Percentiles rank a stretch among this genome's conserved stretches.
These are phyloP conservation scores for Fusarium fujikuroi DNA, from an alignment of 2,329 filamentous ascomycete genomes.

Conservation along the genomic window DNA sequence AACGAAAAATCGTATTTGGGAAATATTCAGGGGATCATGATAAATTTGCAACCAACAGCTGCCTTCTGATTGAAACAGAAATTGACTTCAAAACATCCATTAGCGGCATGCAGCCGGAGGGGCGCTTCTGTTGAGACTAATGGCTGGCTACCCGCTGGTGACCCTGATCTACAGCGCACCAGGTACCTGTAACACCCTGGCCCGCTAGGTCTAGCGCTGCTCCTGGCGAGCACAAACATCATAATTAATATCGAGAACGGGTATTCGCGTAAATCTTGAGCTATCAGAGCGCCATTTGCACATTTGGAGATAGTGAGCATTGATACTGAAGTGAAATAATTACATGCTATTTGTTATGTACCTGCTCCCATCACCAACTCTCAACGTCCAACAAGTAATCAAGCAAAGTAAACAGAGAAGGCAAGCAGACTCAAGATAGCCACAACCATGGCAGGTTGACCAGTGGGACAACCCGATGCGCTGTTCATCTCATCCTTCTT, in stretches of 20 bases:
- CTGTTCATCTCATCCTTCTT: background rate
- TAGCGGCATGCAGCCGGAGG: too few species aligned
- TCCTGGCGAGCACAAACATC: background rate
- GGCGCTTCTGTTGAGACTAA: background rate
- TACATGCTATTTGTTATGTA: background rate
- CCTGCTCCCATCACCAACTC: background rate
- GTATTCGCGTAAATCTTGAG: accelerated
- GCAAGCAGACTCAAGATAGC: background rate
- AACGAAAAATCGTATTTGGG: background rate
- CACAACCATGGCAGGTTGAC: background rate
- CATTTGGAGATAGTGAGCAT: accelerated
- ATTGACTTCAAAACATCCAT: background rate
- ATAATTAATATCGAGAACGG: too few species aligned
- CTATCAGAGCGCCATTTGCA: accelerated
- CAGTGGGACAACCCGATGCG: background rate
- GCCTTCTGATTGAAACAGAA: background rate
- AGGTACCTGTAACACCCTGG: background rate
- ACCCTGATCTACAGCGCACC: background rate
- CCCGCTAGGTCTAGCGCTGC: too few species aligned
- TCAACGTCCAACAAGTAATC: background rate
- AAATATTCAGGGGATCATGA: background rate
- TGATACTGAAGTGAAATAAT: background rate
- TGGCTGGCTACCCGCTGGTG: too few species aligned
- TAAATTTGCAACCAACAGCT: background rate
- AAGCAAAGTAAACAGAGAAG: background rate